Percentiles rank a stretch among this genome's conserved stretches.
Conservation (phyloP, 441 rosid genomes). For the Metrosideros polymorpha region DNA sequence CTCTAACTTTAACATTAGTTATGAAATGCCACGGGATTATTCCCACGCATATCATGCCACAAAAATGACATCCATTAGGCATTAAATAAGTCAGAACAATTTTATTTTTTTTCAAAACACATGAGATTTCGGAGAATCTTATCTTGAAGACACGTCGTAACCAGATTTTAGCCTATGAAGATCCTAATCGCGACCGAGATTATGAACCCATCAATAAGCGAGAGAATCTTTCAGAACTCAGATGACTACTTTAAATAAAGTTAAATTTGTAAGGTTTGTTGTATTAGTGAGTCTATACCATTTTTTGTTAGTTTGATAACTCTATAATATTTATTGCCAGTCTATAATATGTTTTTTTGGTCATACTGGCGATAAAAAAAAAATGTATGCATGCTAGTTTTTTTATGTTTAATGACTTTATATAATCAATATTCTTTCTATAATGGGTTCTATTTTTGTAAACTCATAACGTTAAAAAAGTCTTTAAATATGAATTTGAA, state of each 20-base stretch:
- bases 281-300: background rate
- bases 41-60: background rate
- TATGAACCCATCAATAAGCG: background rate
- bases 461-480: background rate
- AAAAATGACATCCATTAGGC: background rate
- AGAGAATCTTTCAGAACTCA: accelerated
- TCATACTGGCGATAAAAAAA: background rate
- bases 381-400: background rate
- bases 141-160: background rate
- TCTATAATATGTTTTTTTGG: background rate
- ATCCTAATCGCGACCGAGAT: background rate
- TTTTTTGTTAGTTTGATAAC: background rate
- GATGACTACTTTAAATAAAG: background rate
- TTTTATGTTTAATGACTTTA: background rate
- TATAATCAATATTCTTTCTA: background rate
- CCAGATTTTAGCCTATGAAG: background rate
- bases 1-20: background rate
- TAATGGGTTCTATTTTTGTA: background rate
- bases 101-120: background rate
- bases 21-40: background rate
- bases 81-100: background rate
- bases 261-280: background rate
- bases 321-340: background rate
- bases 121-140: background rate
- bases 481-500: background rate